Evolutionary conservation across 768 basidiomycete genomes (phyloP).

Genomic region (Suillus tomentosus): DNA sequence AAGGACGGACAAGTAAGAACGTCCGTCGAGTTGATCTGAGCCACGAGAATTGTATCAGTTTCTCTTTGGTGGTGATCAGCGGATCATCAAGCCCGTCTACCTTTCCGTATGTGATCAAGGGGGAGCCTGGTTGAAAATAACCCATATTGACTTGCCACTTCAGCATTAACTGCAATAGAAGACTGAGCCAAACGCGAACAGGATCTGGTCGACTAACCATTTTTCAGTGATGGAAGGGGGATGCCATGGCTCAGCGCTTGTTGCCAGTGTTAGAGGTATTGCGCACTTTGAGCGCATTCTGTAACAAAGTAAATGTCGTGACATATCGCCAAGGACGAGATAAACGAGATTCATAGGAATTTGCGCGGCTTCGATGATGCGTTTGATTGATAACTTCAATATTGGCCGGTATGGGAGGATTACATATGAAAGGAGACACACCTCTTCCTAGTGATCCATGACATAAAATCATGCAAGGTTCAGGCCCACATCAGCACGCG

Average conservation of each 20-base stretch:
- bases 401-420: no score
- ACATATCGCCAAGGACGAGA: not conserved
- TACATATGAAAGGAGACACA: no score
- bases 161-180: not conserved
- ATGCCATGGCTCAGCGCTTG: not conserved
- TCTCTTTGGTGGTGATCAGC: not conserved
- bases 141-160: not conserved
- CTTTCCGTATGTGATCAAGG: not conserved
- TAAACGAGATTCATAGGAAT: no score
- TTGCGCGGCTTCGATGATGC: no score
- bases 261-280: no score
- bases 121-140: no score
- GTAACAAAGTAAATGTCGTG: not conserved
- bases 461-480: not conserved
- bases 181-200: not conserved
- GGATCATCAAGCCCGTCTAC: not conserved
- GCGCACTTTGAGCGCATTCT: not conserved
- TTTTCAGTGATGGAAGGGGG: not conserved
- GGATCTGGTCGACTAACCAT: not conserved
- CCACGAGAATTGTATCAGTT: not conserved
- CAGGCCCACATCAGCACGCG: conserved; percentile 1
- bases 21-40: not conserved
- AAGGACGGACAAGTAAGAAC: not conserved
- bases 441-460: no score
- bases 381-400: no score